phyloP scores from a whole-genome alignment of 805 yeast species.

The Teunomyces stri region DNA sequence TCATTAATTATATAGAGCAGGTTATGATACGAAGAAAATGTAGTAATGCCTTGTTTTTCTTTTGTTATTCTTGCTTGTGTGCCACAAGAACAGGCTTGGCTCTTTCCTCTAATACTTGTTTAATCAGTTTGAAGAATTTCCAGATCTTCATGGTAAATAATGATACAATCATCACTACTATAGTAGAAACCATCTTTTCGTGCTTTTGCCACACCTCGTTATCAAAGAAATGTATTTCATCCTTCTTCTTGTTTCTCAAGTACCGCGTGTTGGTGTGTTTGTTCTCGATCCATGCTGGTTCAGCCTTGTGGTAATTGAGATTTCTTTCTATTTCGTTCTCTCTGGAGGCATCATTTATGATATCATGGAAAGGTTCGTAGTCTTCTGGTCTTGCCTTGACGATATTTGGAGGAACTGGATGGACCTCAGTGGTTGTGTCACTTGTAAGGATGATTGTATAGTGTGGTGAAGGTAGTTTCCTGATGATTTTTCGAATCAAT shows the following conservation, averaged over 20 bases:
- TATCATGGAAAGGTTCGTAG: slow-evolving; percentile 52
- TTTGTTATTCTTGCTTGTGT: not conserved
- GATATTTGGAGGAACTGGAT: slow-evolving; percentile 31
- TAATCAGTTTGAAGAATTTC: slow-evolving; percentile 3
- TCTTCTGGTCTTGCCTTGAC: slow-evolving; percentile 30
- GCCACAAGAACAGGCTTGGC: not conserved
- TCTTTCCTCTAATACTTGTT: not conserved
- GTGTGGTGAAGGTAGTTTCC: slow-evolving; percentile 73
- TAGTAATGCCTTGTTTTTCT: not conserved
- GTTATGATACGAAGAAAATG: not conserved
- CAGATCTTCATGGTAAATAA: slow-evolving; percentile 16
- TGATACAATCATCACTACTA: slow-evolving; percentile 24
- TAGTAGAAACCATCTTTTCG: slow-evolving; percentile 44
- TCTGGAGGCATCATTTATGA: slow-evolving; percentile 52
- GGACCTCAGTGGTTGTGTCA: slow-evolving; percentile 16
- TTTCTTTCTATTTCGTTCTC: slow-evolving; percentile 55
- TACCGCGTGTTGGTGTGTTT: slow-evolving; percentile 30
- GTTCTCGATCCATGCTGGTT: slow-evolving; percentile 25
- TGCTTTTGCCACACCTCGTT: slow-evolving; percentile 49
- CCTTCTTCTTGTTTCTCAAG: slow-evolving; percentile 26
- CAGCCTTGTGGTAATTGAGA: slow-evolving; percentile 31
- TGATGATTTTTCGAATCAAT: slow-evolving; percentile 52
- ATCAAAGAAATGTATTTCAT: slow-evolving; percentile 42
- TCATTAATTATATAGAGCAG: not conserved
- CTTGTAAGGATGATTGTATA: slow-evolving; percentile 58